Evolutionary conservation across 179 eudicot genomes (phyloP), one percentile per base, ranked within the genome.

Genomic region (Gypsophila paniculata): DNA sequence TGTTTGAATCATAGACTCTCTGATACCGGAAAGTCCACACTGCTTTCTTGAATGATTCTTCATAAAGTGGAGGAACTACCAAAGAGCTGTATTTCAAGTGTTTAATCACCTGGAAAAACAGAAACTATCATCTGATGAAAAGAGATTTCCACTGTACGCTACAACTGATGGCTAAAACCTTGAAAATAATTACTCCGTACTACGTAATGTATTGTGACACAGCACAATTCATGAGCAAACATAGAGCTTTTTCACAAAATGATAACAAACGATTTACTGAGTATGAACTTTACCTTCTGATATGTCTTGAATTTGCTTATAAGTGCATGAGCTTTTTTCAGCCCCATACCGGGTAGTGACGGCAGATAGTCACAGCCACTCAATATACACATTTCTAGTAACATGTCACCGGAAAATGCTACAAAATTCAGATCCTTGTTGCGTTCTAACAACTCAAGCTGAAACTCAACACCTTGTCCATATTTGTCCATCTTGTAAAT

Each of bases 401-500:
- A 25, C 99, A 95, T 95, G 78, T 92, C 90, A 76, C 82, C 84
- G 13, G 91, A 88, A 72, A 95, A 95, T 72, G 91, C 96, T 11
- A 72, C 69, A 49, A 95, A 84, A 80, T 72, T 85, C 55, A 89
- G 82, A 51, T 92, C 98, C 80, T 75, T 90, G 84, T 95, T 92
- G 39, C 81, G 83, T 63, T 86, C 90, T 64, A 95, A 84, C 82
- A 5, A 85, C 62, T 86, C 66, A 42, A 77, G 77, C 73, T 59
- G 89, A 77, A 89, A 95, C 73, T 95, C 99, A 76, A 89, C 87
- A 68, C 96, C 96, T 81, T 95, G 91, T 54, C 98, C 99, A 76
- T 82, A 92, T 77, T 95, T 92, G 85, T 95, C 97, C 99, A 95
- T 92, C 84, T 95, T 95, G 95, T 87, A 95, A 75, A 95, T 90